Percentiles rank a stretch among this genome's conserved stretches.
Evolutionary conservation across 1,284 basidiomycete species (phyloP).

Genomic region (Ganoderma resinaceum): DNA sequence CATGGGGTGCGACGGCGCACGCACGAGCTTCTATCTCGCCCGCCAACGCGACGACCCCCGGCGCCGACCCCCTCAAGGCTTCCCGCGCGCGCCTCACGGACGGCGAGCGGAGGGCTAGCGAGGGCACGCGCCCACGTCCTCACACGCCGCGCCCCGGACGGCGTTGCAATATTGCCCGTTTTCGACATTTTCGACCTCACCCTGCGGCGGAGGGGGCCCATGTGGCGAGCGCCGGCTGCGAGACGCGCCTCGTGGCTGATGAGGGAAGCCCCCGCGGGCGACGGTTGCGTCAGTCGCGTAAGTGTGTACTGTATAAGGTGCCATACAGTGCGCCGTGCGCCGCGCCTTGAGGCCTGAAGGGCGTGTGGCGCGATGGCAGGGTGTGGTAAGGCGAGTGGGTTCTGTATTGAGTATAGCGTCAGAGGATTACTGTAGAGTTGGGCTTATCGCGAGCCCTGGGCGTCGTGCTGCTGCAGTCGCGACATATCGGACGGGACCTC

Average conservation of each 20-base stretch:
- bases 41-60: background rate
- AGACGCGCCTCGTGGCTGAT: slow-evolving; percentile 31
- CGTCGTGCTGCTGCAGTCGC: background rate
- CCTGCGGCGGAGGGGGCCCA: slow-evolving; percentile 18
- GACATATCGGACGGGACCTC: background rate
- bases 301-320: background rate
- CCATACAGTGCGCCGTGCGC: background rate
- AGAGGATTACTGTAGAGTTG: background rate
- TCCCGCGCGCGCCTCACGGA: slow-evolving; percentile 10
- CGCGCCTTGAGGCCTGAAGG: background rate
- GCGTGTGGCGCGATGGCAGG: background rate
- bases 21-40: background rate
- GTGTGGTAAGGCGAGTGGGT: background rate
- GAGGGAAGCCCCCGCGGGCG: too few relatives aligned
- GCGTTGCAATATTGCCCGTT: slow-evolving; percentile 9
- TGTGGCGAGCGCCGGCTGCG: slow-evolving; percentile 20
- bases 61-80: slow-evolving; percentile 1
- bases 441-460: background rate
- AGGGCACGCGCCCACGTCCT: slow-evolving; percentile 3
- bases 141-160: background rate
- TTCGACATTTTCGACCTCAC: slow-evolving; percentile 6
- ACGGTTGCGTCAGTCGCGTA: background rate
- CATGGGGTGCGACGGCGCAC: background rate
- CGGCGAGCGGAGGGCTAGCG: slow-evolving; percentile 11
- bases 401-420: background rate